Conservation (phyloP, 371 early-diverging fungal species). For the Mucor velutinosus region DNA sequence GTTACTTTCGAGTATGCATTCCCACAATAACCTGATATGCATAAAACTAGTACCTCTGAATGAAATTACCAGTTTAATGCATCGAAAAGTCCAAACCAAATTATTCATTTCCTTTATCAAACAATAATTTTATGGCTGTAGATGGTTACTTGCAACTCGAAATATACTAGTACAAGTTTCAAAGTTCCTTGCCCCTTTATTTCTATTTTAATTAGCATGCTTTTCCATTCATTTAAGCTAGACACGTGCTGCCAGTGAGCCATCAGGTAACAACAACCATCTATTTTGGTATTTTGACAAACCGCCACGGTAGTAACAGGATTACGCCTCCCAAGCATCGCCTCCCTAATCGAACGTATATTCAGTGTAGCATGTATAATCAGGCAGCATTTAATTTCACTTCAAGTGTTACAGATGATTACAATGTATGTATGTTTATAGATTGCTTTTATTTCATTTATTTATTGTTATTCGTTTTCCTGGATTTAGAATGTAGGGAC, state of each 20-base stretch:
- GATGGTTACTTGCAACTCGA: background rate
- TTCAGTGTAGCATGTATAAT: background rate
- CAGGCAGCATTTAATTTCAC: background rate
- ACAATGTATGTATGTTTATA: background rate
- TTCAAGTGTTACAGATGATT: background rate
- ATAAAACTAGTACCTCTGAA: background rate
- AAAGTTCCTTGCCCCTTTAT: background rate
- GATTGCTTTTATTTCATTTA: background rate
- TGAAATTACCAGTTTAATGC: background rate
- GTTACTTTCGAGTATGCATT: background rate
- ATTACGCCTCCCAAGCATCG: background rate
- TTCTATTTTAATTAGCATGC: background rate
- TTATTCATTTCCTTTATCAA: background rate
- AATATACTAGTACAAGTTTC: background rate
- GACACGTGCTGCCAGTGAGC: background rate
- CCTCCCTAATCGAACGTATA: background rate
- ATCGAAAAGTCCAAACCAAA: background rate
- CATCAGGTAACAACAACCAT: background rate
- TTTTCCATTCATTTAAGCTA: background rate
- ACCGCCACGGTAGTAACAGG: background rate
- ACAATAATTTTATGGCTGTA: background rate
- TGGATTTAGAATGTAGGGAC: too few species aligned
- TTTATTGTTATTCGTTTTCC: background rate
- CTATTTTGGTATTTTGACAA: background rate
- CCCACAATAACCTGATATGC: background rate